Evolutionary conservation across 148 eudicot genomes (phyloP).

Genomic region (Fagopyrum homotropicum): DNA sequence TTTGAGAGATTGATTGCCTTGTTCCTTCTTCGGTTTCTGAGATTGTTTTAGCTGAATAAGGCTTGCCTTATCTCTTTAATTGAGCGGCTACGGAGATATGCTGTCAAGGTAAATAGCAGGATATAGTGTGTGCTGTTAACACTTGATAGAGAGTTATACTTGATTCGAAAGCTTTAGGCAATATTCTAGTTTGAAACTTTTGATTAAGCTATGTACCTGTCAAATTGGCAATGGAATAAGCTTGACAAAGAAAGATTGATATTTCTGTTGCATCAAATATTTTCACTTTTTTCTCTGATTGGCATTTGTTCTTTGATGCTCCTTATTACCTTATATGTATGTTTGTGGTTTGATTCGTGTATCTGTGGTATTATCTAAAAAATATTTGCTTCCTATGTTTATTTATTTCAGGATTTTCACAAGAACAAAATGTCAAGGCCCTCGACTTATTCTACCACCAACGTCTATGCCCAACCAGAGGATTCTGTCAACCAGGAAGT

Average conservation of each 20-base stretch:
- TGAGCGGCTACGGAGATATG: not conserved
- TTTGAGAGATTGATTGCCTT: not conserved
- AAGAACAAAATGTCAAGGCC: constrained; percentile 84
- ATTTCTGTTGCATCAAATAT: not conserved
- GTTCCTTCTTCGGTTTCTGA: not conserved
- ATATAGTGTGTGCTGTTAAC: not conserved
- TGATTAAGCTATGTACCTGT: not conserved
- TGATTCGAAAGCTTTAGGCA: not conserved
- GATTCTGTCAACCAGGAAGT: constrained; percentile 66
- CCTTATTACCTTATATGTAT: too few species aligned
- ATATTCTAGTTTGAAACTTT: not conserved
- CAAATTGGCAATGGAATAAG: not conserved
- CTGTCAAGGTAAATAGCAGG: not conserved
- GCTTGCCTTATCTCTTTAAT: not conserved
- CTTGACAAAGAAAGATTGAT: not conserved
- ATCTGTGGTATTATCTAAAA: not conserved
- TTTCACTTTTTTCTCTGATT: not conserved
- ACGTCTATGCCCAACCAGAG: constrained; percentile 66
- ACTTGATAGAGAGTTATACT: not conserved
- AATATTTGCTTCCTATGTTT: not conserved
- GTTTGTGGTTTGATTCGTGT: not conserved
- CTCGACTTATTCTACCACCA: constrained; percentile 55
- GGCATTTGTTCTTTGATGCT: not conserved
- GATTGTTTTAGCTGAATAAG: not conserved
- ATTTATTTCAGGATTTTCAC: constrained; percentile 64